Evolutionary conservation across 108 stramenopile species (phyloP), one percentile per base, ranked within the genome.

Genomic region (Discostella stelligeroides): DNA sequence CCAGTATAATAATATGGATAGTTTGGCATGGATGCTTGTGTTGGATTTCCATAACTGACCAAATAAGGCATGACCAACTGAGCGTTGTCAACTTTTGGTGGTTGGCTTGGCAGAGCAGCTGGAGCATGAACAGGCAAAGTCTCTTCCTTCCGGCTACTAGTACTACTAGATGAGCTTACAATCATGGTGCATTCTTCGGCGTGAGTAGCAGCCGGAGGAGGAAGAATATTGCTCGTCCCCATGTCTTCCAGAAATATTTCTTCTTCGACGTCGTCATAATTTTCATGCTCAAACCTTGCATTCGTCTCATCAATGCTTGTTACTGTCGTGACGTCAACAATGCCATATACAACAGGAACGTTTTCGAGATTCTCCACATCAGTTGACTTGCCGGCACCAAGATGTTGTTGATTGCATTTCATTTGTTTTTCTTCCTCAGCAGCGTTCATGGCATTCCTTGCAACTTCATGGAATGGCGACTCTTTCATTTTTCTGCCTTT

Each of bases 61-160:
- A 54, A 29, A 54, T 54, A 54, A 0, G 53, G 53, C 53, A 54
- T 54, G 53, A 54, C 25, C 53, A 54, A 29, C 0, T 54, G 53
- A 4, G 28, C 53, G 13, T 54, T 5, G 53, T 54, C 28, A n/a
- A 54, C 15, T 54, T 54, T 54, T 28, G 4, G 28, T 25, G 28
- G 53, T 15, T 3, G 28, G 10, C 53, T 13, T 27, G 53, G 53
- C 4, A 15, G 28, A 7, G 6, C 0, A 28, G 53, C 21, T 0
- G 13, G 25, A 28, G 53, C 28, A 30, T 23, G 1, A 13, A 6
- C 34, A 34, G 34, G 53, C 25, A 1, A 25, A 34, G 34, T 3
- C 3, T n/a, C n/a, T n/a, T 34, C 5, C 34, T 5, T 5, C 6
- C 34, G 34, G 34, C 34, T 34, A 6, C 34, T 34, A 6, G 34